Percentiles rank a stretch among this genome's conserved stretches.
These are phyloP conservation scores for Mucor plumbeus DNA, from an alignment of 371 early-diverging fungal genomes.

Conservation along the genomic window DNA sequence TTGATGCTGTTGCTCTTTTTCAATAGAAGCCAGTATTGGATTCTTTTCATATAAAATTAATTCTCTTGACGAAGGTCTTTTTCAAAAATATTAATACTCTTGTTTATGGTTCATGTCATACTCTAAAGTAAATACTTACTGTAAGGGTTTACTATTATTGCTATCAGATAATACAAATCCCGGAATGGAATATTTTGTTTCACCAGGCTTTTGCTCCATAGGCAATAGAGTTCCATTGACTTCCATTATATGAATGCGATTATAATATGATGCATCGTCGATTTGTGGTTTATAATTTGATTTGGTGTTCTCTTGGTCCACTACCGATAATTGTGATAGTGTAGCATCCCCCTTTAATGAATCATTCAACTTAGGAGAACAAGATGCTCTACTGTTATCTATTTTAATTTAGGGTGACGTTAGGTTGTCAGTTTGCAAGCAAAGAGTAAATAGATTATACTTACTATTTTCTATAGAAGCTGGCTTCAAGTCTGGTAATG, in stretches of 20 bases:
- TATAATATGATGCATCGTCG: background rate
- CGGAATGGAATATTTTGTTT: constrained; percentile 38
- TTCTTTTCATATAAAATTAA: constrained; percentile 10
- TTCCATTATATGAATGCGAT: constrained; percentile 22
- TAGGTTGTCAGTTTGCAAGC: background rate
- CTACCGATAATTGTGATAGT: background rate
- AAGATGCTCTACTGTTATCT: background rate
- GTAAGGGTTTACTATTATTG: background rate
- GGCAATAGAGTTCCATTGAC: constrained; percentile 36
- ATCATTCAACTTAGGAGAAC: background rate
- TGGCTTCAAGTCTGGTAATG: constrained; percentile 6
- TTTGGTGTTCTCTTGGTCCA: background rate
- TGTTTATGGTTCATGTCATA: background rate
- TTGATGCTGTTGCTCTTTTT: background rate
- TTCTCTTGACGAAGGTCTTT: background rate
- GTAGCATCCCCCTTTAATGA: background rate
- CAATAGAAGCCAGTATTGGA: background rate
- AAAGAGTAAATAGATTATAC: background rate
- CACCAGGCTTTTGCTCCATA: constrained; percentile 38
- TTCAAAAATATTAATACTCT: background rate
- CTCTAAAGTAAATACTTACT: background rate
- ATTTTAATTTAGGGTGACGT: background rate
- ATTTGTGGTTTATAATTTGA: background rate
- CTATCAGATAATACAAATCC: constrained; percentile 32
- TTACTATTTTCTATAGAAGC: background rate